Percentiles rank a stretch among this genome's conserved stretches.
These are phyloP conservation scores for Hypocreales sp. DNA, from an alignment of 2,329 filamentous ascomycete species.

Conservation along the genomic window DNA sequence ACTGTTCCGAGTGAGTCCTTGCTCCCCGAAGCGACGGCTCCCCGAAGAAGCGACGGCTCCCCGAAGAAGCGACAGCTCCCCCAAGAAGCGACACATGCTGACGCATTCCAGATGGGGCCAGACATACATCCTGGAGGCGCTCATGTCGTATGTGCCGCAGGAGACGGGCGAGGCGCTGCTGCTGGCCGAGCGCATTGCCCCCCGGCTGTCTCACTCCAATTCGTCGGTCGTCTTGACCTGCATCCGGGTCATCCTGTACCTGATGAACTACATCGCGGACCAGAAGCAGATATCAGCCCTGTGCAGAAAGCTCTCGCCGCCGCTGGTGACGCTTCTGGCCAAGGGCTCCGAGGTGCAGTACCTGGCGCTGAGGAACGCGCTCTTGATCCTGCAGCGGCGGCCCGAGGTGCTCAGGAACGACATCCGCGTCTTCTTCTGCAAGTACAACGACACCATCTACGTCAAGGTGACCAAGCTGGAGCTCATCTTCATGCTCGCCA, in stretches of 20 bases:
- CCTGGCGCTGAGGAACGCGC: slow-evolving; percentile 78
- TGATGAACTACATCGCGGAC: slow-evolving; percentile 97
- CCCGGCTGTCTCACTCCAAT: slow-evolving; percentile 93
- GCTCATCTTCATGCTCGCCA: slow-evolving; percentile 97
- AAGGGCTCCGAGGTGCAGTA: slow-evolving; percentile 99
- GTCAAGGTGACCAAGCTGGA: slow-evolving; percentile 98
- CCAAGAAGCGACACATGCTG: not conserved
- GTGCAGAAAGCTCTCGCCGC: slow-evolving; percentile 86
- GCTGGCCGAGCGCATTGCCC: slow-evolving; percentile 83
- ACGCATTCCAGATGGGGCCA: slow-evolving; percentile 66
- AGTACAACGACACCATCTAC: slow-evolving; percentile 99
- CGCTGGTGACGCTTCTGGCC: slow-evolving; percentile 82
- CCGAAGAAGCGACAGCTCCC: not conserved
- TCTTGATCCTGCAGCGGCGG: slow-evolving; percentile 81
- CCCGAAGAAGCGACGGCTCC: too few relatives aligned
- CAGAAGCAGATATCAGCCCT: slow-evolving; percentile 75
- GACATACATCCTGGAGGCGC: slow-evolving; percentile 91
- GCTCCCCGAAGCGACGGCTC: too few relatives aligned
- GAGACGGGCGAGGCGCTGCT: slow-evolving; percentile 77
- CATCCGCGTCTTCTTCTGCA: slow-evolving; percentile 98
- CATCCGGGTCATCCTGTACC: slow-evolving; percentile 87
- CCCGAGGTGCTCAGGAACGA: slow-evolving; percentile 92
- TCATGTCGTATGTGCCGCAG: slow-evolving; percentile 96
- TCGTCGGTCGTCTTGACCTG: slow-evolving; percentile 92
- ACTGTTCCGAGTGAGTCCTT: slow-evolving; percentile 77